Evolutionary conservation across 2,329 filamentous ascomycete species (phyloP).

Genomic region (Colletotrichum euphorbiae): DNA sequence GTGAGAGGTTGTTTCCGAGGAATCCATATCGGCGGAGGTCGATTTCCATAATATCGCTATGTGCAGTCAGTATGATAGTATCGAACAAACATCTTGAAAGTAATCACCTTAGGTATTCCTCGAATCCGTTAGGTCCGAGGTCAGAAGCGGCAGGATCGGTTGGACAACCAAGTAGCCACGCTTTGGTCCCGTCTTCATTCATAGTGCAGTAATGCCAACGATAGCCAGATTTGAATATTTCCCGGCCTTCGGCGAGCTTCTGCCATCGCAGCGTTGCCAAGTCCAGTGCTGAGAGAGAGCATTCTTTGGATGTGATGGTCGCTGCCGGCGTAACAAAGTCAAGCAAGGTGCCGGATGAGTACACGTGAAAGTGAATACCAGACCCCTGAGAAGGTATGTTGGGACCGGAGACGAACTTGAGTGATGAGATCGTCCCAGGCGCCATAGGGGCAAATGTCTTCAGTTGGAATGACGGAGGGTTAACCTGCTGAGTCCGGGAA

Average conservation of each 20-base stretch:
- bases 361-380: conserved; percentile 95
- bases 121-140: conserved; percentile 76
- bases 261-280: conserved; percentile 91
- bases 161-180: conserved; percentile 94
- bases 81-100: background rate
- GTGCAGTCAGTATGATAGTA: background rate
- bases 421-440: conserved; percentile 87
- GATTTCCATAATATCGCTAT: conserved; percentile 88
- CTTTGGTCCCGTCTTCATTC: conserved; percentile 94
- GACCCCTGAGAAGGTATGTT: conserved; percentile 89
- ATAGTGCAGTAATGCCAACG: conserved; percentile 99
- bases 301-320: conserved; percentile 87
- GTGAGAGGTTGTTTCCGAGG: conserved; percentile 79
- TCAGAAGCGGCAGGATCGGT: conserved; percentile 76
- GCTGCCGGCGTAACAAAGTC: conserved; percentile 95
- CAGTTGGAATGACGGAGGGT: conserved; percentile 73
- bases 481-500: conserved; percentile 74
- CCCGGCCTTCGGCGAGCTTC: conserved; percentile 91
- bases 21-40: conserved; percentile 93
- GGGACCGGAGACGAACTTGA: conserved; percentile 89
- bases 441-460: conserved; percentile 84
- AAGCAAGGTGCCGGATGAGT: conserved; percentile 90
- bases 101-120: conserved; percentile 81
- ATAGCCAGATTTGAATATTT: conserved; percentile 92
- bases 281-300: conserved; percentile 89